Percentiles rank a stretch among this genome's conserved stretches.
Evolutionary conservation across 2,329 filamentous ascomycete genomes (phyloP).

Genomic region (Aspergillus novoparasiticus): DNA sequence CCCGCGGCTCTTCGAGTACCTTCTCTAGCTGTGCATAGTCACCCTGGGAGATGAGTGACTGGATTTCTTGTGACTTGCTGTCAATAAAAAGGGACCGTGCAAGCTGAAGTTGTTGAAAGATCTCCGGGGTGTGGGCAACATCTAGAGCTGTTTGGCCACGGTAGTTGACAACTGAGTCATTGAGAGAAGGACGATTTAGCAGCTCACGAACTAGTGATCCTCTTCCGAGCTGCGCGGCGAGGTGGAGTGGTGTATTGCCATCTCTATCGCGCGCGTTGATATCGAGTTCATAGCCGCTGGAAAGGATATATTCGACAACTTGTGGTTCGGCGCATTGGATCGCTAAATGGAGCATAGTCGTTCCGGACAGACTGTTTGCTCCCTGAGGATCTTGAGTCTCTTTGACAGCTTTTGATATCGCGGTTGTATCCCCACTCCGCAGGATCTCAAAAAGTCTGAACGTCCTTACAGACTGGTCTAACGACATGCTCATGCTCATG

Average conservation of each 20-base stretch:
- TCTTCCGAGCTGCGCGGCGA: constrained; percentile 82
- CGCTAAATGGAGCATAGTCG: constrained; percentile 87
- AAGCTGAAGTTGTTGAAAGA: constrained; percentile 92
- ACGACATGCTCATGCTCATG: constrained; percentile 51
- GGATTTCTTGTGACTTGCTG: constrained; percentile 79
- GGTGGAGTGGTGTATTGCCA: constrained; percentile 88
- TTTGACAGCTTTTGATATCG: constrained; percentile 80
- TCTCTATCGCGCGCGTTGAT: constrained; percentile 90
- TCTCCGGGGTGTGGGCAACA: constrained; percentile 86
- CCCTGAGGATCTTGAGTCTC: constrained; percentile 57
- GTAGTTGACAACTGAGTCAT: constrained; percentile 83
- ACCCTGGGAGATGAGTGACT: constrained; percentile 70
- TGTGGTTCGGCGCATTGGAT: constrained; percentile 93
- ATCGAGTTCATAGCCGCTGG: constrained; percentile 71
- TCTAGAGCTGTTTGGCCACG: constrained; percentile 85
- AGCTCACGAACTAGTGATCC: constrained; percentile 79
- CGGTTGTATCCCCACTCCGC: constrained; percentile 84
- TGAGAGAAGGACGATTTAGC: constrained; percentile 79
- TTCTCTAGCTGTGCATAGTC: constrained; percentile 79
- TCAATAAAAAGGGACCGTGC: constrained; percentile 89
- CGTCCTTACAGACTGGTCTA: constrained; percentile 92
- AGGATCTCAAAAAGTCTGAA: constrained; percentile 94
- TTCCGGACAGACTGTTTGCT: constrained; percentile 60
- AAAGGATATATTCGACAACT: constrained; percentile 93
- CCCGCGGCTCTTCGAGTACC: constrained; percentile 78